These are phyloP conservation scores for Lepidium campestre DNA, from an alignment of 441 rosid species.

Conservation along the genomic window DNA sequence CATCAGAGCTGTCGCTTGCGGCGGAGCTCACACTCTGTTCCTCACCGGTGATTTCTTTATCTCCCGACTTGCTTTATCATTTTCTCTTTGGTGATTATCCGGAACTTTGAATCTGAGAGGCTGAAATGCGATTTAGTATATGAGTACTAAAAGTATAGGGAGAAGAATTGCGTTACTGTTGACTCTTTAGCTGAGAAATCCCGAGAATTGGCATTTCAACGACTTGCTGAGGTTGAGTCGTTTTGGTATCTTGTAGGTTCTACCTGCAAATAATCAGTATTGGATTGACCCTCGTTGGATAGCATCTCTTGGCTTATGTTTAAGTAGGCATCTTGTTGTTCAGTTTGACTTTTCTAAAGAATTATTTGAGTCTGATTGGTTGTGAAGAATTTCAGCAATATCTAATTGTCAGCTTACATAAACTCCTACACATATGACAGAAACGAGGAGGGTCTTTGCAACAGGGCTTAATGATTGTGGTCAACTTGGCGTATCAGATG, in stretches of 20 bases:
- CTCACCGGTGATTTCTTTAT: conserved; percentile 55
- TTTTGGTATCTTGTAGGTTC: not conserved
- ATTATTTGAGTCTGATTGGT: not conserved
- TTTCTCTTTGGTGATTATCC: not conserved
- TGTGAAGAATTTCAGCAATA: conserved; percentile 9
- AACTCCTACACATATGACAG: conserved; percentile 39
- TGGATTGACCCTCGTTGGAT: not conserved
- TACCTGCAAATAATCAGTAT: not conserved
- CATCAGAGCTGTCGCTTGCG: conserved; percentile 72
- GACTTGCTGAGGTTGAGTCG: not conserved
- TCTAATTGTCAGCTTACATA: conserved; percentile 20
- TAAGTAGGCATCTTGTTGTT: not conserved
- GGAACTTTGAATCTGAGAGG: not conserved
- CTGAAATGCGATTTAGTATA: not conserved
- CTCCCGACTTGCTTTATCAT: not conserved
- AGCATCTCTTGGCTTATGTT: not conserved
- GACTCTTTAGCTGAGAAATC: not conserved
- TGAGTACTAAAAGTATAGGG: not conserved
- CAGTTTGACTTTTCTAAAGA: not conserved
- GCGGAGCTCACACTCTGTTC: conserved; percentile 96
- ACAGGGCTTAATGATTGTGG: conserved; percentile 92
- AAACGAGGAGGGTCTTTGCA: conserved; percentile 74
- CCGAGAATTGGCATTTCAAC: not conserved
- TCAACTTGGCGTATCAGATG: conserved; percentile 63
- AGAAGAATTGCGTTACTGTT: not conserved